A percentile compares a stretch with the other conserved stretches of the same genome.
Conservation (phyloP, 2,329 filamentous ascomycete genomes). For the Chaetomiaceae sp. region DNA sequence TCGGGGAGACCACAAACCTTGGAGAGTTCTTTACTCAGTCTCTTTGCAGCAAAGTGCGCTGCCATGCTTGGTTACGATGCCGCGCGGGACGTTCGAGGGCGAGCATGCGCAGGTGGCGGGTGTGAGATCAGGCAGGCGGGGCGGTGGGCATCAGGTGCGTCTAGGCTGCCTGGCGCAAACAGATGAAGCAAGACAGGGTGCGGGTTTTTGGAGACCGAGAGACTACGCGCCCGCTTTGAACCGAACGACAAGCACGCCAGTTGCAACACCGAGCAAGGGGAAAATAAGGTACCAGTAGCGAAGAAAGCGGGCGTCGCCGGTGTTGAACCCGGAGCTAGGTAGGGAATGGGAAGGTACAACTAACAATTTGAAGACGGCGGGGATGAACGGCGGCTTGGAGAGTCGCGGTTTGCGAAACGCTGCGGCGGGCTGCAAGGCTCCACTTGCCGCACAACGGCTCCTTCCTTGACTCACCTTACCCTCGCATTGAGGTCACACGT, state of each 20-base stretch:
- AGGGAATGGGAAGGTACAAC: no score
- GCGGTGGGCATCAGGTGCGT: not conserved
- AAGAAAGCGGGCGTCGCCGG: no score
- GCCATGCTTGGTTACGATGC: constrained; percentile 3
- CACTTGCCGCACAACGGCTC: constrained; percentile 4
- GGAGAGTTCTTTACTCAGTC: constrained; percentile 52
- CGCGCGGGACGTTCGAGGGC: not conserved
- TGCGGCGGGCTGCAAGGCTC: not conserved
- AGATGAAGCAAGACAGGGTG: no score
- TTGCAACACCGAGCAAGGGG: no score
- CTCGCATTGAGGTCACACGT: no score
- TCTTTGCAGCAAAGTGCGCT: constrained; percentile 28
- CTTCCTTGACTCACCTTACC: not conserved
- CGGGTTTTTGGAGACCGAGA: no score
- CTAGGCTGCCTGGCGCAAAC: no score
- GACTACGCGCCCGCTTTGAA: no score
- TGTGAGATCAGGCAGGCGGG: not conserved
- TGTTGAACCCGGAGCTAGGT: no score
- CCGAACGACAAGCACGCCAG: no score
- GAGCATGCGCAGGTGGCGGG: not conserved
- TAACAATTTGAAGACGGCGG: no score
- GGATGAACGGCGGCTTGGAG: not conserved
- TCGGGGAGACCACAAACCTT: constrained; percentile 41
- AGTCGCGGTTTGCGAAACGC: not conserved
- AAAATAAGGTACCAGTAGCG: no score